phyloP scores from a whole-genome alignment of 371 early-diverging fungal species.

The Nematocida ironsii region DNA sequence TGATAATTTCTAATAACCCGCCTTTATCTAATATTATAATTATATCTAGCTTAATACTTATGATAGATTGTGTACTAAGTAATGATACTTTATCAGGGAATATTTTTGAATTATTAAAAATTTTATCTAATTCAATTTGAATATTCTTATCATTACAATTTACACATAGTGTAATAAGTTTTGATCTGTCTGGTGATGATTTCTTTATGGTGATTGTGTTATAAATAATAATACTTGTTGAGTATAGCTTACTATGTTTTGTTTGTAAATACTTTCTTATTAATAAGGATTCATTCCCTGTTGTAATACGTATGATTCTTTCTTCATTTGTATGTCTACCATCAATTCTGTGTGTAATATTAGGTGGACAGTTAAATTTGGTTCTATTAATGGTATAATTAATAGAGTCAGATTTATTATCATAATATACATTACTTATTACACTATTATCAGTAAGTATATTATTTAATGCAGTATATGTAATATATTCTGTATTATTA shows the following conservation, averaged over 20 bases:
- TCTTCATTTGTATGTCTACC: conserved; percentile 9
- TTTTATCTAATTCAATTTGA: conserved; percentile 20
- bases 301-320: not conserved
- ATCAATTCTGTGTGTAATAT: not conserved
- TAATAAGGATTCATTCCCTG: not conserved
- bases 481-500: too few species aligned
- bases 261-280: not conserved
- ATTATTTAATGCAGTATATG: not conserved
- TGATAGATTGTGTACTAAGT: conserved; percentile 16
- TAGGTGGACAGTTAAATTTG: not conserved
- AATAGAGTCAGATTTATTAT: not conserved
- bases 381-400: not conserved
- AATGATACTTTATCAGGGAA: conserved; percentile 30
- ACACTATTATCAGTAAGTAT: not conserved
- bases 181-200: conserved; percentile 4
- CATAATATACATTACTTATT: not conserved
- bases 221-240: conserved; percentile 18
- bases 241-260: not conserved
- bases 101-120: conserved; percentile 26
- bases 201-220: conserved; percentile 12
- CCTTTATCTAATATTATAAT: conserved; percentile 29
- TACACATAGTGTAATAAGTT: not conserved
- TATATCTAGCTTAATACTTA: conserved; percentile 27
- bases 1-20: conserved; percentile 9
- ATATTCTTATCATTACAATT: conserved; percentile 18